These are phyloP conservation scores for Aspergillus amoenus DNA, from an alignment of 2,329 filamentous ascomycete species.

Conservation along the genomic window DNA sequence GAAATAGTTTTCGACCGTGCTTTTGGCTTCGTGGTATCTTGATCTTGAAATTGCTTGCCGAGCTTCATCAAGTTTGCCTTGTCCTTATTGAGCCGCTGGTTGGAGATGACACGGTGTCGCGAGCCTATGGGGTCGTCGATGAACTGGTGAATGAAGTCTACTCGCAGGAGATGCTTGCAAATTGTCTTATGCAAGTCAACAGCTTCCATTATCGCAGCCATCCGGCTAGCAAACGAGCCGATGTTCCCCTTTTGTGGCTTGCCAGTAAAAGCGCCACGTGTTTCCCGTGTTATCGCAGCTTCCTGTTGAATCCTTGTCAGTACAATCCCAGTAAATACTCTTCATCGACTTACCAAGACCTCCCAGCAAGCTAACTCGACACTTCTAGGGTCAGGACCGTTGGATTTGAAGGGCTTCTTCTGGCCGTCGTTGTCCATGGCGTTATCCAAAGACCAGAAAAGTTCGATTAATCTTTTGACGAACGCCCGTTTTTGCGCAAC, in stretches of 20 bases:
- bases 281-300: conserved; percentile 24
- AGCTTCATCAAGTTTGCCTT: conserved; percentile 34
- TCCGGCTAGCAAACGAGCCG: conserved; percentile 24
- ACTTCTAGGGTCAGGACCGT: conserved; percentile 21
- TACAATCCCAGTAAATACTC: neutral
- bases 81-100: conserved; percentile 32
- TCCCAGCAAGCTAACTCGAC: conserved; percentile 36
- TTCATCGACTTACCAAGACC: conserved; percentile 25
- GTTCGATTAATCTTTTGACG: conserved; percentile 27
- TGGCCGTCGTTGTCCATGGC: conserved; percentile 20
- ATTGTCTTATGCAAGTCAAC: conserved; percentile 37
- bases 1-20: neutral
- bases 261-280: conserved; percentile 25
- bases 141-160: conserved; percentile 31
- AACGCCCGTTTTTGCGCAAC: conserved; percentile 22
- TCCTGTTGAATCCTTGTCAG: conserved; percentile 19
- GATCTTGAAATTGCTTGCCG: conserved; percentile 28
- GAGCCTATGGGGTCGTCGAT: conserved; percentile 37
- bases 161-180: conserved; percentile 41
- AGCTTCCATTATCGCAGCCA: conserved; percentile 17
- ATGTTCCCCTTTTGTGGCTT: conserved; percentile 21
- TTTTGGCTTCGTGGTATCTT: neutral
- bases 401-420: conserved; percentile 30
- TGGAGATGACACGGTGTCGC: conserved; percentile 31
- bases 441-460: conserved; percentile 22